phyloP scores from a whole-genome alignment of 169 alveolate species.

The Plasmodium coatneyi region DNA sequence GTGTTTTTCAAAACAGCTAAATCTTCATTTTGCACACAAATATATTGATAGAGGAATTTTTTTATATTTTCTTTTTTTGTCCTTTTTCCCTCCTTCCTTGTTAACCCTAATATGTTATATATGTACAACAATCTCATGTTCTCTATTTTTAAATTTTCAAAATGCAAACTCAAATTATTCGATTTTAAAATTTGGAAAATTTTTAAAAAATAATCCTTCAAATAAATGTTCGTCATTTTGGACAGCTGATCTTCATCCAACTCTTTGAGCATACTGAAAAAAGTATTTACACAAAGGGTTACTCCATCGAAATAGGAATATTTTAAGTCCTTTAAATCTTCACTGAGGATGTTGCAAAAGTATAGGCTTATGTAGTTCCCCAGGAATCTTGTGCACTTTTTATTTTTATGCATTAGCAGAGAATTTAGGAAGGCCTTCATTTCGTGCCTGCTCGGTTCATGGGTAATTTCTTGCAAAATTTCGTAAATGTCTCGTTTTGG shows the following conservation, averaged over 20 bases:
- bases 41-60: constrained; percentile 74
- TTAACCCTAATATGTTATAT: constrained; percentile 67
- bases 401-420: constrained; percentile 65
- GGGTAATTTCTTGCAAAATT: constrained; percentile 31
- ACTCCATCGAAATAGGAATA: constrained; percentile 69
- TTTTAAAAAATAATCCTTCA: constrained; percentile 70
- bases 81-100: constrained; percentile 66
- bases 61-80: constrained; percentile 65
- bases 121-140: constrained; percentile 39
- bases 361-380: constrained; percentile 70
- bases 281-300: constrained; percentile 45
- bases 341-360: constrained; percentile 68
- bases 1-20: constrained; percentile 26
- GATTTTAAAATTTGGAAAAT: constrained; percentile 67
- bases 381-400: constrained; percentile 12
- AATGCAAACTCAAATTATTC: constrained; percentile 50
- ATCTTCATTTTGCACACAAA: constrained; percentile 69
- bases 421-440: constrained; percentile 48
- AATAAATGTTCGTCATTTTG: constrained; percentile 70
- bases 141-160: constrained; percentile 53
- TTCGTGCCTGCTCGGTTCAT: constrained; percentile 37
- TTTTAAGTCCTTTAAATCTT: constrained; percentile 62
- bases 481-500: constrained; percentile 57
- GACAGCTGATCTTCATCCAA: constrained; percentile 62
- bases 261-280: constrained; percentile 50